These are phyloP conservation scores for Naganishia vaughanmartiniae DNA, from an alignment of 768 basidiomycete species.

Conservation along the genomic window DNA sequence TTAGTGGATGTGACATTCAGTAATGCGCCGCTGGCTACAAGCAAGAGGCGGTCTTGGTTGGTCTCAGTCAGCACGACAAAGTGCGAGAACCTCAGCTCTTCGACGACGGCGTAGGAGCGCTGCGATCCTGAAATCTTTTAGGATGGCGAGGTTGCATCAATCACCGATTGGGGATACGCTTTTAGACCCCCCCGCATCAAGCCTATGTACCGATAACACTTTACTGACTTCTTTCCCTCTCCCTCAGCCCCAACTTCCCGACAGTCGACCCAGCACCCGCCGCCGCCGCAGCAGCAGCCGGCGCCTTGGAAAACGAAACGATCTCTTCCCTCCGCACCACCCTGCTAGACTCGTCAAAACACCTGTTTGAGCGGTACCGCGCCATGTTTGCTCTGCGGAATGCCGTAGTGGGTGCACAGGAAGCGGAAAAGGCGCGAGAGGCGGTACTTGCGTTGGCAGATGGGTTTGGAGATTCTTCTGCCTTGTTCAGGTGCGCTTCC, in stretches of 20 bases:
- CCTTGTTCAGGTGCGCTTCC: constrained; percentile 78
- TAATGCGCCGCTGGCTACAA: too few species aligned
- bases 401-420: constrained; percentile 62
- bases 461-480: constrained; percentile 84
- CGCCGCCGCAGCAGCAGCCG: constrained; percentile 34
- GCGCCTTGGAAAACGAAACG: constrained; percentile 33
- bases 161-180: too few species aligned
- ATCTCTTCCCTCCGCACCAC: constrained; percentile 62
- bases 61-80: too few species aligned
- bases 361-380: constrained; percentile 89
- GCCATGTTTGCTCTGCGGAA: constrained; percentile 98
- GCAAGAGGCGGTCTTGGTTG: too few species aligned
- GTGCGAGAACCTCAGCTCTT: too few species aligned
- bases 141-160: too few species aligned
- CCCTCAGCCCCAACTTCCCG: constrained; percentile 49
- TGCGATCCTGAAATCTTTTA: too few species aligned
- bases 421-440: constrained; percentile 40
- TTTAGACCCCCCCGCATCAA: too few species aligned
- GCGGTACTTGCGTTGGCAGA: constrained; percentile 87
- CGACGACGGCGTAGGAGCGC: too few species aligned
- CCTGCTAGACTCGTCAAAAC: constrained; percentile 65
- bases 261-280: constrained; percentile 53
- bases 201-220: too few species aligned
- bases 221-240: background rate
- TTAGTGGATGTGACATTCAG: too few species aligned